Base-by-base conservation (phyloP, 2,329 filamentous ascomycete genomes). In the Fusarium sp. region DNA sequence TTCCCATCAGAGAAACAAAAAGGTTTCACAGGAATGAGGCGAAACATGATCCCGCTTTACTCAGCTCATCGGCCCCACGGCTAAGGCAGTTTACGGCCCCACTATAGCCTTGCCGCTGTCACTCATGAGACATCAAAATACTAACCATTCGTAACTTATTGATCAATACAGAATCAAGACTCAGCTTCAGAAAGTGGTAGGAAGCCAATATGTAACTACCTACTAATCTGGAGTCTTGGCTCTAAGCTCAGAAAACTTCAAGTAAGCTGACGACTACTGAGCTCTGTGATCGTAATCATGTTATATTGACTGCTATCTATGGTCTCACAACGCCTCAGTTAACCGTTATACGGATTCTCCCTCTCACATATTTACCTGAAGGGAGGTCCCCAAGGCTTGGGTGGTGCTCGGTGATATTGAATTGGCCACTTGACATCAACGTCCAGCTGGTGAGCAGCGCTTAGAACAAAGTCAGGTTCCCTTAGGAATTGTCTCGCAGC, bases 401-500 rank as follows among this genome's bases (percentile, higher is more conserved):
- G 69, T 8, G 50, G 53, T 30, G 73, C 75, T n/a, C 70, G 65
- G 13, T 71, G 63, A 30, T 89, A 89, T 78, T 97, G 93, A 71
- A 89, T 89, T 2, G 94, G 89, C 88, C 91, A 91, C 74, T 91
- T 84, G 8, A 95, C 89, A 63, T 89, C 83, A 6, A 95, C 89
- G 13, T 88, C 90, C 35, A 97, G 83, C 71, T 94, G 88, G 67
- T 92, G 87, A 0, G 93, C 94, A 69, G 89, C 91, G 37, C 88
- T 86, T 81, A 93, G 89, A 12, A 94, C 91, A 78, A 94, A 90
- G 63, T 93, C 90, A 0, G 94, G 92, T 77, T 97, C 93, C 79
- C 93, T 89, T 82, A 97, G 85, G 81, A 96, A 96, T 76, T 92
- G 91, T 60, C 93, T 86, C 0, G 89, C 95, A 3, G 92, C 85